Evolutionary conservation across 176 grass and related monocot species (phyloP).

Genomic region (Guadua angustifolia): DNA sequence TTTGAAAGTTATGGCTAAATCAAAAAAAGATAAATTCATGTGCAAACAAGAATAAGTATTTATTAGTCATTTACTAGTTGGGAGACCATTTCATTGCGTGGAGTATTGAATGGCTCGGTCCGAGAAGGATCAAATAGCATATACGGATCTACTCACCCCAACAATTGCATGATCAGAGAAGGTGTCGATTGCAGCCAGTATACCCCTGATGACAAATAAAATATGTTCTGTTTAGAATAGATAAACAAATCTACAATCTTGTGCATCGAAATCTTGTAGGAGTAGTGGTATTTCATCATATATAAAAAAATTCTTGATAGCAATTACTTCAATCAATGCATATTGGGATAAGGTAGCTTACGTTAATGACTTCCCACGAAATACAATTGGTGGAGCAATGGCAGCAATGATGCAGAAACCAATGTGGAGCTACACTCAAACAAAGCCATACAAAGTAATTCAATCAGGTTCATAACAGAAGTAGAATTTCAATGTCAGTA

Average conservation of each 20-base stretch:
- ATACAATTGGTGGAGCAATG: slow-evolving; percentile 66
- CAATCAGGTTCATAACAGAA: slow-evolving; percentile 28
- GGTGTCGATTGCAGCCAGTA: slow-evolving; percentile 87
- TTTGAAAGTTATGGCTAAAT: no score
- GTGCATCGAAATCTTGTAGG: no score
- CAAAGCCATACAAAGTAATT: background rate
- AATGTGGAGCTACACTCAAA: slow-evolving; percentile 63
- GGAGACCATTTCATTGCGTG: no score
- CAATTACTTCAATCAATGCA: slow-evolving; percentile 1
- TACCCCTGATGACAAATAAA: slow-evolving; percentile 62
- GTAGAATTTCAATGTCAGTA: slow-evolving; percentile 32
- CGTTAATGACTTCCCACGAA: slow-evolving; percentile 69
- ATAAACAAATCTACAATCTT: slow-evolving; percentile 6
- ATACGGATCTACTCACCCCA: slow-evolving; percentile 61
- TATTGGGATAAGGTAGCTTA: slow-evolving; percentile 39
- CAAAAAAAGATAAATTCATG: no score
- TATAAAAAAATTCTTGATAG: background rate
- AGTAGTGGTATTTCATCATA: background rate
- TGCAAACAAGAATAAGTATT: no score
- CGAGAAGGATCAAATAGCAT: slow-evolving; percentile 1
- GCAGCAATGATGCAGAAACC: slow-evolving; percentile 67
- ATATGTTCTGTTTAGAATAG: slow-evolving; percentile 26
- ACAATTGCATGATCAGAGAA: slow-evolving; percentile 75
- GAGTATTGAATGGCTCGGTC: no score
- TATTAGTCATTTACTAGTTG: no score